phyloP scores from a whole-genome alignment of 1,139 yeast genomes.

The Diutina mesorugosa region DNA sequence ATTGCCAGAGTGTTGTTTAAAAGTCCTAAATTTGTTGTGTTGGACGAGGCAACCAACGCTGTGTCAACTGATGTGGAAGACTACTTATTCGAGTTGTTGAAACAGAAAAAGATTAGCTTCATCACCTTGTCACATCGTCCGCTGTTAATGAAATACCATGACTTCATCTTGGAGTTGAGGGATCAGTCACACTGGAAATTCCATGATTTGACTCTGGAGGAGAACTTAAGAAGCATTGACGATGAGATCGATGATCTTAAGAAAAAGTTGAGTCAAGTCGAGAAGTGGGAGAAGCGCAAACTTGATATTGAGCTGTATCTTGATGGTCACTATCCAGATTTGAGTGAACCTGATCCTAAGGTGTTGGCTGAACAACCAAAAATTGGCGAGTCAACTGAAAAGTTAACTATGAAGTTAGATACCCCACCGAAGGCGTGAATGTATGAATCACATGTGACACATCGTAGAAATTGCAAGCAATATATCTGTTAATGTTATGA shows the following conservation, averaged over 20 bases:
- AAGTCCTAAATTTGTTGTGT: conserved; percentile 67
- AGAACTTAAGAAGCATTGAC: conserved; percentile 48
- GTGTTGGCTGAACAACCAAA: not conserved
- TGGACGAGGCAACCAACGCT: conserved; percentile 92
- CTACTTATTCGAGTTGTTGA: conserved; percentile 66
- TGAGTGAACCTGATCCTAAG: not conserved
- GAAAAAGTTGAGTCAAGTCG: conserved; percentile 38
- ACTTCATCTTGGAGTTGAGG: conserved; percentile 53
- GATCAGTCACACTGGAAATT: conserved; percentile 30
- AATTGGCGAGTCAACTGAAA: not conserved
- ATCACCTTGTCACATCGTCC: conserved; percentile 84
- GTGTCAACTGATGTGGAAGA: conserved; percentile 90
- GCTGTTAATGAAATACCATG: conserved; percentile 75
- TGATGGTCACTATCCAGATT: conserved; percentile 15
- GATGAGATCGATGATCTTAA: conserved; percentile 54
- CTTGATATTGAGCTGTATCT: conserved; percentile 27
- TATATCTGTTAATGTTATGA: not conserved
- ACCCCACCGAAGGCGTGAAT: not conserved
- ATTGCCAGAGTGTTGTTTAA: conserved; percentile 81
- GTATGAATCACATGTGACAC: not conserved
- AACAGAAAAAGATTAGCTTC: conserved; percentile 57
- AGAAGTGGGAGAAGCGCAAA: conserved; percentile 39
- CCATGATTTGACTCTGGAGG: conserved; percentile 43
- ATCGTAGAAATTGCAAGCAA: not conserved
- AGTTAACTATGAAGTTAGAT: not conserved